Evolutionary conservation across 2,329 filamentous ascomycete species (phyloP).

Genomic region (Cladosporium sp.): DNA sequence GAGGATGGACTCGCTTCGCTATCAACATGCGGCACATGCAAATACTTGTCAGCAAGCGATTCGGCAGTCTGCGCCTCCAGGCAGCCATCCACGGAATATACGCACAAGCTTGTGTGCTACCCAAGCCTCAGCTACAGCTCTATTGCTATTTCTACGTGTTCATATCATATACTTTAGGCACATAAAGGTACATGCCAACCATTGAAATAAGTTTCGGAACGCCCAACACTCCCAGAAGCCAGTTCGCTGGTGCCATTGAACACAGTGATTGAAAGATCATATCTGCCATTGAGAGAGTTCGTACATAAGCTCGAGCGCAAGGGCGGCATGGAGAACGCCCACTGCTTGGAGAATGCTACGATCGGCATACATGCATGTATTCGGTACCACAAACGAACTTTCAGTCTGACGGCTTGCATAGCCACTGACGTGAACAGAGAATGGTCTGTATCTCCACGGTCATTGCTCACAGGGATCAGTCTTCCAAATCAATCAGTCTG

Average conservation of each 20-base stretch:
- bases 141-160: too few relatives aligned
- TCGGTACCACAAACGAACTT: background rate
- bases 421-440: conserved; percentile 4
- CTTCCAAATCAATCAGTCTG: background rate
- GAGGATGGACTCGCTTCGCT: background rate
- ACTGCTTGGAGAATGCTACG: background rate
- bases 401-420: conserved; percentile 4
- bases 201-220: too few relatives aligned
- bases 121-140: too few relatives aligned
- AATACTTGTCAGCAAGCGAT: background rate
- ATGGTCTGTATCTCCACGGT: background rate
- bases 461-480: background rate
- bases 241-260: too few relatives aligned
- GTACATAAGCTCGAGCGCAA: too few relatives aligned
- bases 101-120: too few relatives aligned
- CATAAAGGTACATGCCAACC: too few relatives aligned
- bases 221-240: too few relatives aligned
- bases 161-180: too few relatives aligned
- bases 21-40: background rate
- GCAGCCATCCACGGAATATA: background rate
- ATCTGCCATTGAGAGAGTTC: too few relatives aligned
- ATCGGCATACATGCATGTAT: background rate
- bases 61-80: background rate
- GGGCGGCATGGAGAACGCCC: too few relatives aligned
- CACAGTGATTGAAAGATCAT: too few relatives aligned